These are phyloP conservation scores for Wickerhamomyces bovis DNA, from an alignment of 805 yeast genomes.

Conservation along the genomic window DNA sequence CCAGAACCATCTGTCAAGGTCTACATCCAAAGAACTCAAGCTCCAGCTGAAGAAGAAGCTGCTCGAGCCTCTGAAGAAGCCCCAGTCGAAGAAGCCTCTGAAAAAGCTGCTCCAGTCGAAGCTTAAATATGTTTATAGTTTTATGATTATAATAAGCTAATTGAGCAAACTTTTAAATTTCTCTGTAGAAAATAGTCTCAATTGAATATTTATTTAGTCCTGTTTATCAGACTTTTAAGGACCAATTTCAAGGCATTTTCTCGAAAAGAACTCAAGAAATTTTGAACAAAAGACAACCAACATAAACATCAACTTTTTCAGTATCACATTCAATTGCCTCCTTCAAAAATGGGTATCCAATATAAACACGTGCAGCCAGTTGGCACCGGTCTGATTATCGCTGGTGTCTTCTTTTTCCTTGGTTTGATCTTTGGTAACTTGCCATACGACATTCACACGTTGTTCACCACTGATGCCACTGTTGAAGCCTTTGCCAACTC, in stretches of 20 bases:
- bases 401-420: conserved; percentile 58
- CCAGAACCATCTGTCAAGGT: conserved; percentile 78
- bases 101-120: conserved; percentile 14
- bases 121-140: conserved; percentile 6
- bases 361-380: conserved; percentile 42
- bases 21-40: conserved; percentile 42
- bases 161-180: too few species aligned
- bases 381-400: conserved; percentile 39
- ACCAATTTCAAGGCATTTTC: background rate
- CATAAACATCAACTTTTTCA: background rate
- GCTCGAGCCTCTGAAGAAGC: conserved; percentile 8
- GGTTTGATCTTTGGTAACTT: conserved; percentile 76
- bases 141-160: background rate
- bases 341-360: conserved; percentile 17
- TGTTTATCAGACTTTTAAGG: too few species aligned
- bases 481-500: conserved; percentile 54
- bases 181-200: background rate
- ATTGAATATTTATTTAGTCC: too few species aligned
- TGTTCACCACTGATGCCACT: conserved; percentile 55
- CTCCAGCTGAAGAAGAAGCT: conserved; percentile 19
- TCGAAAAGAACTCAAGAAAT: background rate
- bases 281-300: background rate
- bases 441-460: conserved; percentile 73
- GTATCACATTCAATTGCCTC: background rate
- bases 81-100: conserved; percentile 11